Percentiles rank a stretch among this genome's conserved stretches.
Conservation (phyloP, 805 yeast species). For the Grigorovia jiainica region DNA sequence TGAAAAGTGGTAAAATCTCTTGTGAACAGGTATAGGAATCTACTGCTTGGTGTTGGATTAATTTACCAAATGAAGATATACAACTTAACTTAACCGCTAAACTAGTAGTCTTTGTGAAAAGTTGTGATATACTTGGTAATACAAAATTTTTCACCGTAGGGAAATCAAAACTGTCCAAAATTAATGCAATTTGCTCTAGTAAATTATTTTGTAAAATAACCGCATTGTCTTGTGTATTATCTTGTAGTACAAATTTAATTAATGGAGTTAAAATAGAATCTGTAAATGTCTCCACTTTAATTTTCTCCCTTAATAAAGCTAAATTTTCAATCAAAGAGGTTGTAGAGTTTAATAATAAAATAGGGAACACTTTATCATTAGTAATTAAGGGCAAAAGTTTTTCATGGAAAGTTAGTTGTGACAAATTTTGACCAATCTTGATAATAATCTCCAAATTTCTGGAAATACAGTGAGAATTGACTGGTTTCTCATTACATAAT, state of each 20-base stretch:
- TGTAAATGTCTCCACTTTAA: constrained; percentile 44
- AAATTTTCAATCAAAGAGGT: constrained; percentile 41
- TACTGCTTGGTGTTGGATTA: constrained; percentile 51
- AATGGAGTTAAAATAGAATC: constrained; percentile 22
- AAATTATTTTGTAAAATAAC: constrained; percentile 42
- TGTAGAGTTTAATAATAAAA: constrained; percentile 18
- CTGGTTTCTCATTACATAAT: constrained; percentile 25
- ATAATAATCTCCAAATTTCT: constrained; percentile 43
- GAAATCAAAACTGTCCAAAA: constrained; percentile 47
- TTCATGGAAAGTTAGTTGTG: constrained; percentile 72
- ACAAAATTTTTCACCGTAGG: constrained; percentile 63
- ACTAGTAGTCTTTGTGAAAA: constrained; percentile 79
- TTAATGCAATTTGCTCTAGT: constrained; percentile 34
- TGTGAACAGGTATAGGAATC: constrained; percentile 68
- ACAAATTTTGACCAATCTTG: constrained; percentile 53
- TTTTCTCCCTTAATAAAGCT: constrained; percentile 36
- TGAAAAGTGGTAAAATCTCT: constrained; percentile 69
- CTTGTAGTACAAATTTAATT: constrained; percentile 18
- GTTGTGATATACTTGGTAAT: constrained; percentile 61
- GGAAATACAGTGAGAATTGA: constrained; percentile 35
- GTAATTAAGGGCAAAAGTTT: constrained; percentile 40
- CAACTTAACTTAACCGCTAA: constrained; percentile 67
- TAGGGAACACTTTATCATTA: constrained; percentile 11
- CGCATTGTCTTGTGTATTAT: constrained; percentile 13
- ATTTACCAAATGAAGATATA: constrained; percentile 45